These are phyloP conservation scores for Coemansia sp. DNA, from an alignment of 192 early-diverging fungal genomes.

Conservation along the genomic window DNA sequence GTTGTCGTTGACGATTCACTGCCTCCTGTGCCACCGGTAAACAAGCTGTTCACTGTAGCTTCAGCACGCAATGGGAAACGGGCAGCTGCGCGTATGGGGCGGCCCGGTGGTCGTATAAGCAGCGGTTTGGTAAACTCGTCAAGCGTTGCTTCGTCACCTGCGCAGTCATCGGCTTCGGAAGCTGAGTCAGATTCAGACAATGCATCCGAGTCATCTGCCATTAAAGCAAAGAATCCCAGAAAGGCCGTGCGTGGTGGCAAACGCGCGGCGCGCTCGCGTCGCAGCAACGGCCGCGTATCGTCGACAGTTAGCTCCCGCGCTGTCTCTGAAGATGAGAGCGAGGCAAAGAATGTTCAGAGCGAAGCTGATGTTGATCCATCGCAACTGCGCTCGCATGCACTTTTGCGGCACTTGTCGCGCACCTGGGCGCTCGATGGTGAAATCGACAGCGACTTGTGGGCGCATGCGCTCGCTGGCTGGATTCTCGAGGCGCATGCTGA, in stretches of 20 bases:
- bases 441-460: constrained; percentile 26
- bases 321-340: constrained; percentile 7
- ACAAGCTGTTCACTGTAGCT: too few species aligned
- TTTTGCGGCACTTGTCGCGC: constrained; percentile 32
- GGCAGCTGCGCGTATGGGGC: background rate
- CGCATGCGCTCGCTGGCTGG: constrained; percentile 35
- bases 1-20: constrained; percentile 6
- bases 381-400: constrained; percentile 12
- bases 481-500: constrained; percentile 31
- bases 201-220: constrained; percentile 8
- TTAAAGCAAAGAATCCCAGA: background rate
- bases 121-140: constrained; percentile 20
- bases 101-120: background rate
- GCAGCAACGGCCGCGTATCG: background rate
- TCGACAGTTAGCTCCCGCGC: constrained; percentile 15
- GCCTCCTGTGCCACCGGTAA: constrained; percentile 5
- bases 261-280: background rate
- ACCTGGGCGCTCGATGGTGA: constrained; percentile 14
- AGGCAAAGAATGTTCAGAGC: background rate
- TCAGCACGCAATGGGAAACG: constrained; percentile 1
- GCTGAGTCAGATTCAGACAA: constrained; percentile 20
- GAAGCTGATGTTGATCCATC: background rate
- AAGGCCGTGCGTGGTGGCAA: background rate
- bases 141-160: constrained; percentile 18
- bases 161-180: background rate